Evolutionary conservation across 495 filamentous ascomycete genomes (phyloP).

Genomic region (Podospora pseudocomata): DNA sequence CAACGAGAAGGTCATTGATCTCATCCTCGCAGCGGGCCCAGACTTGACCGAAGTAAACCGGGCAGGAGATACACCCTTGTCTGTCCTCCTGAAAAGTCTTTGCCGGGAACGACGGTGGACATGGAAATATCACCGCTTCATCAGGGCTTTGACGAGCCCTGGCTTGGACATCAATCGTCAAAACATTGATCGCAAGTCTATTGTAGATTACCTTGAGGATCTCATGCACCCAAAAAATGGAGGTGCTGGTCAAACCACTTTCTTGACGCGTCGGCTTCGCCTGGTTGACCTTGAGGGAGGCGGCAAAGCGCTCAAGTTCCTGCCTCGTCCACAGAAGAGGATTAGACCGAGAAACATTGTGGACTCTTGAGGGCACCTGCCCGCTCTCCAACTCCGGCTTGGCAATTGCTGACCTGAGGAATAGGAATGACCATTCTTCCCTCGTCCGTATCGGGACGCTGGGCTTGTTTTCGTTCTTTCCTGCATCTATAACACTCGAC

Average conservation of each 20-base stretch:
- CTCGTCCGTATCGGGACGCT: neutral
- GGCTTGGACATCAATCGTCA: constrained; percentile 21
- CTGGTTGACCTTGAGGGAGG: constrained; percentile 15
- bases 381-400: too few species aligned
- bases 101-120: constrained; percentile 12
- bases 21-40: constrained; percentile 16
- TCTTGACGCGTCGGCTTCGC: constrained; percentile 20
- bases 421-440: neutral
- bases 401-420: too few species aligned
- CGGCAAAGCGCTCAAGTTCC: constrained; percentile 16
- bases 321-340: constrained; percentile 17
- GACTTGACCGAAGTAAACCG: constrained; percentile 14
- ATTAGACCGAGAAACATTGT: constrained; percentile 4
- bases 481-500: too few species aligned
- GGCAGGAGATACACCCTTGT: constrained; percentile 22
- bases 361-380: neutral
- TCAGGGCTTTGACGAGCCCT: constrained; percentile 15
- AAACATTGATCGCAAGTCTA: constrained; percentile 17
- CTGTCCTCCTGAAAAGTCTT: constrained; percentile 18
- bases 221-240: constrained; percentile 15
- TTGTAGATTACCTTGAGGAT: constrained; percentile 17
- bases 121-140: constrained; percentile 24
- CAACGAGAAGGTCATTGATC: constrained; percentile 21
- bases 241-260: constrained; percentile 11
- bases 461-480: too few species aligned